Percentiles rank a stretch among this genome's conserved stretches.
phyloP scores from a whole-genome alignment of 805 yeast genomes.

The Saccharomycopsis malanga region DNA sequence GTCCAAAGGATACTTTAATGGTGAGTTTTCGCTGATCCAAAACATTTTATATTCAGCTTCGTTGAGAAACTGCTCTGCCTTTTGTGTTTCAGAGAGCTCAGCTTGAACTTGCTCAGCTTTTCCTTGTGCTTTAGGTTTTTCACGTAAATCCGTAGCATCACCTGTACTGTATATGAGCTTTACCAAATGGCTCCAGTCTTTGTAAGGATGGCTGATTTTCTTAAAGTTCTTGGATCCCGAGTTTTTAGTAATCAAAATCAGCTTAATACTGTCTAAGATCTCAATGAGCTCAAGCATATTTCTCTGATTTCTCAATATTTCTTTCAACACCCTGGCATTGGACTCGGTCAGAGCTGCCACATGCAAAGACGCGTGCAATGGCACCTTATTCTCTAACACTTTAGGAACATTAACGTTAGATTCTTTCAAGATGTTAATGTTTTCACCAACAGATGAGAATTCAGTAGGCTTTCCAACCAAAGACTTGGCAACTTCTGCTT shows the following conservation, averaged over 20 bases:
- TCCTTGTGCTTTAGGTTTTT: no score
- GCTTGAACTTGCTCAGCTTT: no score
- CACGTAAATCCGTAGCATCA: neutral
- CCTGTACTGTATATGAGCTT: conserved; percentile 25
- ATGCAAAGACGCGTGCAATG: neutral
- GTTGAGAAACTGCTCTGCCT: neutral
- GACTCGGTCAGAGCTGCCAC: neutral
- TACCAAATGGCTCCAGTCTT: conserved; percentile 45
- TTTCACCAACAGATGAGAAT: no score
- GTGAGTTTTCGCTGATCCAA: conserved; percentile 65
- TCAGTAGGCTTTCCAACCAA: neutral
- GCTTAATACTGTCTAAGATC: conserved; percentile 15
- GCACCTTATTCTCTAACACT: neutral
- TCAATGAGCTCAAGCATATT: conserved; percentile 20
- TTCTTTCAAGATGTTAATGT: neutral
- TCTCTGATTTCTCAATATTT: conserved; percentile 12
- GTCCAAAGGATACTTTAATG: conserved; percentile 59
- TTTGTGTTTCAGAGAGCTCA: neutral
- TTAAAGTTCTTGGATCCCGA: conserved; percentile 27
- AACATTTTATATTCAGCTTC: conserved; percentile 30
- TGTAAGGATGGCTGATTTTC: conserved; percentile 37
- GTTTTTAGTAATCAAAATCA: conserved; percentile 2
- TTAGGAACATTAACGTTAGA: neutral
- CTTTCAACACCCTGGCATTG: conserved; percentile 1
- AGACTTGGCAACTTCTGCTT: no score